Evolutionary conservation across 2,329 filamentous ascomycete species (phyloP).

Genomic region (Chrysoporthe deuterocubensis): DNA sequence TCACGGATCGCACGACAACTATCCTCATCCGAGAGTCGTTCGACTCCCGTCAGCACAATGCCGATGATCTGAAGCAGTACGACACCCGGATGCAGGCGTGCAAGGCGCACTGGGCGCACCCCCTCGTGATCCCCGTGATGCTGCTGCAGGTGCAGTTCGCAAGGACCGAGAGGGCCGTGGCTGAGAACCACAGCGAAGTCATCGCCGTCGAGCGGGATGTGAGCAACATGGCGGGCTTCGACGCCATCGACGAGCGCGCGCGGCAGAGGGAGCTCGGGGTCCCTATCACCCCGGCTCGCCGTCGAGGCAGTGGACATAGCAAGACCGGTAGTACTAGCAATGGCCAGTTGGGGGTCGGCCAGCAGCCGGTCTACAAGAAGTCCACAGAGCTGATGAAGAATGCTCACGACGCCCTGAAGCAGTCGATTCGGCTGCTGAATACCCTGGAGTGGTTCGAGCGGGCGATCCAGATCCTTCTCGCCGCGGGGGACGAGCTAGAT

Average conservation of each 20-base stretch:
- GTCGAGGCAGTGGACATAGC: neutral
- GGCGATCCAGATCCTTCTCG: slow-evolving; percentile 47
- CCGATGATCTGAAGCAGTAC: slow-evolving; percentile 50
- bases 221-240: slow-evolving; percentile 47
- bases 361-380: slow-evolving; percentile 45
- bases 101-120: slow-evolving; percentile 50
- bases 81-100: slow-evolving; percentile 50
- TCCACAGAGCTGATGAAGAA: slow-evolving; percentile 53
- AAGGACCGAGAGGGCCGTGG: slow-evolving; percentile 49
- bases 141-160: slow-evolving; percentile 52
- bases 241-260: slow-evolving; percentile 32
- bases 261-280: slow-evolving; percentile 29
- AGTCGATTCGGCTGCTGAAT: slow-evolving; percentile 50
- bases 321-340: slow-evolving; percentile 26
- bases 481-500: slow-evolving; percentile 49
- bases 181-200: slow-evolving; percentile 49
- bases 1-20: slow-evolving; percentile 44
- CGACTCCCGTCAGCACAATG: slow-evolving; percentile 44
- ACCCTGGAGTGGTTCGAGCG: slow-evolving; percentile 54
- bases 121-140: slow-evolving; percentile 49
- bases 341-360: neutral
- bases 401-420: slow-evolving; percentile 50
- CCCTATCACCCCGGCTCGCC: slow-evolving; percentile 19
- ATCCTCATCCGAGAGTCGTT: slow-evolving; percentile 49
- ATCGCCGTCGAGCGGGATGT: slow-evolving; percentile 47